Evolutionary conservation across 1,284 basidiomycete genomes (phyloP), one percentile per base, ranked within the genome.

Genomic region (Vanrija pseudolonga): DNA sequence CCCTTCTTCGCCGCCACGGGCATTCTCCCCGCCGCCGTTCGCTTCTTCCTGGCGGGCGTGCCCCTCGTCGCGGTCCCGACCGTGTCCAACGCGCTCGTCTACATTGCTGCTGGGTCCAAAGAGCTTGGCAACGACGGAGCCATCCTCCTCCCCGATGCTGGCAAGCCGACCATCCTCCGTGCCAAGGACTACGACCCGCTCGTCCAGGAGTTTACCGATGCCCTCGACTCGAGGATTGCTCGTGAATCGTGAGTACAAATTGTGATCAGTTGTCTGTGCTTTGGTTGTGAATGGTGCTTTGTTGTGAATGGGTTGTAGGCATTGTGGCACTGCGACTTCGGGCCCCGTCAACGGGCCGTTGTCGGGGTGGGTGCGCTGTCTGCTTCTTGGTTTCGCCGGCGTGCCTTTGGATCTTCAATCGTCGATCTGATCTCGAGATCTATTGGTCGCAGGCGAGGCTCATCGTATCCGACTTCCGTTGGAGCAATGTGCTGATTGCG

Each of bases 1-100:
- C 64, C 64, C 12, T 62, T 62, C 51, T 66, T 66, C 50, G 55
- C 62, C 1, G 51, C 50, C 5, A 55, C 56, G 2, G 26, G 15
- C 14, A 52, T 59, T 28, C 36, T 61, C 20, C n/a, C 46, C 1
- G 49, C 45, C 2, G 6, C 28, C 2, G 47, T 41, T 15, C 55
- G 47, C 8, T 24, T 57, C 7, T 8, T 60, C 4, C 52, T 60
- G 7, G 32, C 51, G 3, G 55, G 59, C 18, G 45, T 57, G 9
- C 59, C 59, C 4, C 49, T 60, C 6, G 51, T 56, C 17, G 40
- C 48, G 4, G 51, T 57, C 14, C 20, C 37, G 1, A 22, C 46
- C 6, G 51, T 60, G 15, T 43, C 47, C 8, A 37, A 57, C 18
- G 18, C 55, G 3, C 46, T 60, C 36, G 32, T 57, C 19, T 51